Conservation (phyloP, 2,329 filamentous ascomycete species). For the Colletotrichum sansevieriae region DNA sequence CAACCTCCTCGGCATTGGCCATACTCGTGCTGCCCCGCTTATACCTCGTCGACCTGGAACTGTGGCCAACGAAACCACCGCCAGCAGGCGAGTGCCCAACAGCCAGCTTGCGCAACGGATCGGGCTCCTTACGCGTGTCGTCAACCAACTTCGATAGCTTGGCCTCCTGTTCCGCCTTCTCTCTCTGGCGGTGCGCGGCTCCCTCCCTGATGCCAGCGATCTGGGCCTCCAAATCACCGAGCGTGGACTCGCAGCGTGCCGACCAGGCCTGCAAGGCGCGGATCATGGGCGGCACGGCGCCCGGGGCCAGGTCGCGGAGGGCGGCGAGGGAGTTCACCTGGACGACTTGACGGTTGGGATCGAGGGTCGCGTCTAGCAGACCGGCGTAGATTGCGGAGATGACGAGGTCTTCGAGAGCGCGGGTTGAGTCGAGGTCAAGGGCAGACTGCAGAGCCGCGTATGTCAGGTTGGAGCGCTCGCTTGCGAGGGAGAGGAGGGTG, state of each 20-base stretch:
- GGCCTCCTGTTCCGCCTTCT: constrained; percentile 61
- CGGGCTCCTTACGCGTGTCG: constrained; percentile 53
- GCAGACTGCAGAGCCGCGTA: constrained; percentile 77
- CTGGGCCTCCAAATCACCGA: constrained; percentile 81
- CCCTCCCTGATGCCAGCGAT: constrained; percentile 74
- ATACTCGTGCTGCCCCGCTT: constrained; percentile 47
- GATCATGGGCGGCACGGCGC: constrained; percentile 77
- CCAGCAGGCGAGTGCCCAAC: constrained; percentile 33
- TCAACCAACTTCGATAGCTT: constrained; percentile 64
- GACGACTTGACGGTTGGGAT: constrained; percentile 80
- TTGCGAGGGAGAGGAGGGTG: constrained; percentile 85
- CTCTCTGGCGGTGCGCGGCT: constrained; percentile 66
- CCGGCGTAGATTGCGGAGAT: constrained; percentile 90
- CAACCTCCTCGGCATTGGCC: constrained; percentile 56
- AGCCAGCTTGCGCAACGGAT: constrained; percentile 41
- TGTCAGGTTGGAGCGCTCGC: constrained; percentile 74
- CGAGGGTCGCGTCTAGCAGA: constrained; percentile 84
- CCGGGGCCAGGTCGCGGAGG: constrained; percentile 85
- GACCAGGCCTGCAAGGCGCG: constrained; percentile 80
- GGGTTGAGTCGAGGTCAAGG: constrained; percentile 75
- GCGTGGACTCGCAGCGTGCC: constrained; percentile 79
- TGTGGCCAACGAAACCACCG: constrained; percentile 37
- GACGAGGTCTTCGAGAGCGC: constrained; percentile 86
- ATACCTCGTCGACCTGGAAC: constrained; percentile 45
- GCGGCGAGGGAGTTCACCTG: constrained; percentile 85